These are phyloP conservation scores for Annulohypoxylon nitens DNA, from an alignment of 495 filamentous ascomycete genomes.

Conservation along the genomic window DNA sequence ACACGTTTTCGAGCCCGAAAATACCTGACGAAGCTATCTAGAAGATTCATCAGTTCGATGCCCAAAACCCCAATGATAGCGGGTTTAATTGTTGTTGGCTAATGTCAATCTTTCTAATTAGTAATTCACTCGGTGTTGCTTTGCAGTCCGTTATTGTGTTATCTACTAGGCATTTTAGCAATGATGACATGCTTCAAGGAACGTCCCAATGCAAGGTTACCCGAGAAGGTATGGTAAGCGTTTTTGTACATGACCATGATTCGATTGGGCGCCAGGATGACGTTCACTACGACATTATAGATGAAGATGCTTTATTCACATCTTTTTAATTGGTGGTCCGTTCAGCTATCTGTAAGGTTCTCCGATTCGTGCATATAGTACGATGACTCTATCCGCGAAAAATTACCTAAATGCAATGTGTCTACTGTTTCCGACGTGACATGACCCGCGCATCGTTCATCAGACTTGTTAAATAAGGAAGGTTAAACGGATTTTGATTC, in stretches of 20 bases:
- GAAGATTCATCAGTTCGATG: slow-evolving; percentile 1
- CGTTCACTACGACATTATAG: neutral
- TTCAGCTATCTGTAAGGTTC: neutral
- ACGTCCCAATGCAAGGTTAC: neutral
- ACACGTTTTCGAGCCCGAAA: slow-evolving; percentile 15
- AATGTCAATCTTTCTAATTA: slow-evolving; percentile 4
- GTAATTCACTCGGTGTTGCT: neutral
- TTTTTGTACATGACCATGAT: slow-evolving; percentile 1
- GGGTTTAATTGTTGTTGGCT: neutral
- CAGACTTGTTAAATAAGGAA: neutral
- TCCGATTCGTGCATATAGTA: slow-evolving; percentile 9
- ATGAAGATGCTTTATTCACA: slow-evolving; percentile 6
- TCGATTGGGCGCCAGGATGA: slow-evolving; percentile 11
- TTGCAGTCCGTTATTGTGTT: neutral
- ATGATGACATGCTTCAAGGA: neutral
- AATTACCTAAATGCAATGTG: neutral
- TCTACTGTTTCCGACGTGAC: slow-evolving; percentile 2
- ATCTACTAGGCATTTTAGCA: neutral
- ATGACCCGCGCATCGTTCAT: slow-evolving; percentile 3
- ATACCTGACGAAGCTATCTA: slow-evolving; percentile 7
- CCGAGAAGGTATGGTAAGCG: neutral
- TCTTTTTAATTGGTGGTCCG: neutral
- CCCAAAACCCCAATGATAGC: neutral
- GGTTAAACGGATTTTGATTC: neutral
- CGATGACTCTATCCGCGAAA: neutral